Base-by-base conservation (phyloP, 192 early-diverging fungal genomes). In the Chytriomyces sp. region DNA sequence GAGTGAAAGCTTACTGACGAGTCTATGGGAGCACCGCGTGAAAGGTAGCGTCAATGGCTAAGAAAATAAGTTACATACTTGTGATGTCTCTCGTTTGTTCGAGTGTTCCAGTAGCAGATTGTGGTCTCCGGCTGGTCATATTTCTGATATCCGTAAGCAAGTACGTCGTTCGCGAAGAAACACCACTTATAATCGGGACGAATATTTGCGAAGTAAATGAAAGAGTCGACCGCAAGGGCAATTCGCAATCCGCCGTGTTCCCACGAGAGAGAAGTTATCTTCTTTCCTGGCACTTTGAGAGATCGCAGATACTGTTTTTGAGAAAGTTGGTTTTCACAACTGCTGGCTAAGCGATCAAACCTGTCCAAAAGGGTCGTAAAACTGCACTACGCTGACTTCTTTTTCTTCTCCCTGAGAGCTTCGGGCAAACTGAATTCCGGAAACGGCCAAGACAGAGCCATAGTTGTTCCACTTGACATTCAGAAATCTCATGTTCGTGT, bases 161-260 rank as follows among this genome's bases (percentile, higher is more conserved):
- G 49, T 3, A 84, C 79, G 61, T 87, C 80, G 1, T 73, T 33
- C 4, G 82, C 80, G 49, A 88, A 82, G 40, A 74, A 77, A 26
- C 78, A 73, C 82, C 82, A 86, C 41, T 78, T 76, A 57, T 88
- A 86, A 64, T 87, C 78, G 3, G 81, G 81, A 26, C 85, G 78
- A 52, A 89, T 79, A 75, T 89, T 87, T 7, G 84, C 85, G 72
- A 89, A 89, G 78, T 83, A 89, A 37, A 89, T 82, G 58, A 85
- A 85, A 2, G 82, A 82, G 57, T 89, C 87, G 32, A 89, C 85
- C 3, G 85, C 84, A 6, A 89, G 58, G 22, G 87, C 87, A 22
- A 89, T 79, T 3, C 85, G 76, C n/a, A 85, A 53, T 2, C 84
- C 85, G 40, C 69, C 80, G 41, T 80, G 72, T 39, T 89, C 87